Percentiles rank a stretch among this genome's conserved stretches.
phyloP scores from a whole-genome alignment of 345 rosid genomes.

The Boechera divaricarpa region DNA sequence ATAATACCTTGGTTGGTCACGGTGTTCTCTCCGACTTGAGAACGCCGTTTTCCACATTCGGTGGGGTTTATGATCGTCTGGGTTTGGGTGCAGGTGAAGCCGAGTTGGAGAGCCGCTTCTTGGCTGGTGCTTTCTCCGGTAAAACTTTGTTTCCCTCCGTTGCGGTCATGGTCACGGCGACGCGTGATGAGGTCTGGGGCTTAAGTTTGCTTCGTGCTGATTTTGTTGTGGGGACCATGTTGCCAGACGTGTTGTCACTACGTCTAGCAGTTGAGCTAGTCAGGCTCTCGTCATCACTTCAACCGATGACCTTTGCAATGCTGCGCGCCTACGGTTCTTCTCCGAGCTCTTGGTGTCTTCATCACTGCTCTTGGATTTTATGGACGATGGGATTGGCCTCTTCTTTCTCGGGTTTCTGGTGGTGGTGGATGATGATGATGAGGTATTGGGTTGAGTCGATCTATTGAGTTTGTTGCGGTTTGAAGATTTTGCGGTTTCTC shows the following conservation, averaged over 20 bases:
- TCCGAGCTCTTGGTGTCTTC: conserved; percentile 71
- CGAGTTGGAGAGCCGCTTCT: conserved; percentile 78
- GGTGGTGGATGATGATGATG: conserved; percentile 56
- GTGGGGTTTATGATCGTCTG: conserved; percentile 74
- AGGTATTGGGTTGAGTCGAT: conserved; percentile 49
- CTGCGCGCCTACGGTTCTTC: conserved; percentile 61
- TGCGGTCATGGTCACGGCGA: conserved; percentile 32
- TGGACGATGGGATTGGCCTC: conserved; percentile 48
- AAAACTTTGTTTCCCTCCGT: conserved; percentile 51
- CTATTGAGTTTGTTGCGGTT: conserved; percentile 69
- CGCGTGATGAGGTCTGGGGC: conserved; percentile 52
- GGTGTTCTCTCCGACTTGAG: conserved; percentile 47
- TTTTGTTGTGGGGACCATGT: conserved; percentile 73
- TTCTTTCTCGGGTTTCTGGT: conserved; percentile 55
- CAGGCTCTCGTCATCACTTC: conserved; percentile 76
- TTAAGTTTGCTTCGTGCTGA: conserved; percentile 72
- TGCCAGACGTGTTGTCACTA: conserved; percentile 71
- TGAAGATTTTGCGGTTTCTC: conserved; percentile 68
- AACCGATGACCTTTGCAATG: conserved; percentile 60
- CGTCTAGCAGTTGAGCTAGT: conserved; percentile 57
- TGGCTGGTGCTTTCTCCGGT: conserved; percentile 58
- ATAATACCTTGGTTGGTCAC: conserved; percentile 34
- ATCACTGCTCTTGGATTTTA: conserved; percentile 67
- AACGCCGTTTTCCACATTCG: conserved; percentile 59
- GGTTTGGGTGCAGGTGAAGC: conserved; percentile 77